A percentile compares a stretch with the other conserved stretches of the same genome.
These are phyloP conservation scores for Cystobasidium ongulense DNA, from an alignment of 768 basidiomycete species.

Conservation along the genomic window DNA sequence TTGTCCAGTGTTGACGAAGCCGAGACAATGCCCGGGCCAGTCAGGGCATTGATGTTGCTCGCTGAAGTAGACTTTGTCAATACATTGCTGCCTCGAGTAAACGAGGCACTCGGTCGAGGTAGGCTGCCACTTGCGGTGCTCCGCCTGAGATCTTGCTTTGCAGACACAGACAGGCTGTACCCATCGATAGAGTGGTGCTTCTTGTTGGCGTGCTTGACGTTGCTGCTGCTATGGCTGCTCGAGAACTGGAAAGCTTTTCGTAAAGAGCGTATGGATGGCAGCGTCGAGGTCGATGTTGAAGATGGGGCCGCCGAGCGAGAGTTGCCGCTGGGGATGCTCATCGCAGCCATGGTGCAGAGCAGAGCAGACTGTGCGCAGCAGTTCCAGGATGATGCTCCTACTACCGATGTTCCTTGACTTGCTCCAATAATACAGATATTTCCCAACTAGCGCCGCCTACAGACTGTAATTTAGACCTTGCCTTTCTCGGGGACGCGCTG, in stretches of 20 bases:
- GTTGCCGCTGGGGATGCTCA: background rate
- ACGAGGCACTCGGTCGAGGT: background rate
- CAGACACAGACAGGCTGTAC: background rate
- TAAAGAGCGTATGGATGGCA: constrained; percentile 15
- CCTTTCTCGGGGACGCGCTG: too few relatives aligned
- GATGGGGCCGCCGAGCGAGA: background rate
- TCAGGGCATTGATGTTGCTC: background rate
- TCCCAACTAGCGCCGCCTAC: too few relatives aligned
- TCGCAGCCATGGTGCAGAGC: too few relatives aligned
- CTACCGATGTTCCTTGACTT: too few relatives aligned
- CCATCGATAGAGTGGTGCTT: background rate
- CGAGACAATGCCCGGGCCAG: background rate
- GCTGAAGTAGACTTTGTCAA: background rate
- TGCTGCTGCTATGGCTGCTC: too few relatives aligned
- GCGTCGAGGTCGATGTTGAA: background rate
- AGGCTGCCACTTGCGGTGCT: background rate
- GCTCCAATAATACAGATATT: too few relatives aligned
- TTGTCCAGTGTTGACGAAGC: background rate
- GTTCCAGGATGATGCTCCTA: too few relatives aligned
- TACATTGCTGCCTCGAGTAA: background rate
- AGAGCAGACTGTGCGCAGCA: too few relatives aligned
- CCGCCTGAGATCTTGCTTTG: background rate
- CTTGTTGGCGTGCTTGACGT: too few relatives aligned
- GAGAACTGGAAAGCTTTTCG: constrained; percentile 22
- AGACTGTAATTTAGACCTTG: too few relatives aligned